These are phyloP conservation scores for Ammopiptanthus mongolicus DNA, from an alignment of 306 rosid species.

Conservation along the genomic window DNA sequence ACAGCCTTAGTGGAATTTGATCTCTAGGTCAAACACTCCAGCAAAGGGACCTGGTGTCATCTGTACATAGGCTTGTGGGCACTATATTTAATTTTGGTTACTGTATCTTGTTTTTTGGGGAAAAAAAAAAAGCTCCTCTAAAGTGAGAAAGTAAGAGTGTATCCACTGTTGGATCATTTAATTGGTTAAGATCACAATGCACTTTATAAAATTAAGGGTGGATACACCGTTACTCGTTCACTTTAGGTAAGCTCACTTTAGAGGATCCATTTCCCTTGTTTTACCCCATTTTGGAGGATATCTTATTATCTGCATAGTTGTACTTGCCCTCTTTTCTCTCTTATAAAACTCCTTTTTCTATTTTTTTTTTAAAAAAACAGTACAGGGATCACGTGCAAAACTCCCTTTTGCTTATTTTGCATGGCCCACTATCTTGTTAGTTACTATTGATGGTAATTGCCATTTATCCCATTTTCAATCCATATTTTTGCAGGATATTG, in stretches of 20 bases:
- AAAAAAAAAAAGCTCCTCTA: not conserved
- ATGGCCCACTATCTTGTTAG: not conserved
- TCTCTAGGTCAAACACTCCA: not conserved
- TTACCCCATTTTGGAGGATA: not conserved
- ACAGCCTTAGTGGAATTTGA: not conserved
- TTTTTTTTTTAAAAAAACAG: not conserved
- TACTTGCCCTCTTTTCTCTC: not conserved
- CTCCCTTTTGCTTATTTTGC: not conserved
- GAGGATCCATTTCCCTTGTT: not conserved
- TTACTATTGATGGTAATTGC: not conserved
- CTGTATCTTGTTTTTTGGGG: not conserved
- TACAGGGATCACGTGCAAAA: not conserved
- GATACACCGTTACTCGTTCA: not conserved
- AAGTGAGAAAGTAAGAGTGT: not conserved
- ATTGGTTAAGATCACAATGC: not conserved
- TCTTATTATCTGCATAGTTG: not conserved
- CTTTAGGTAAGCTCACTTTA: not conserved
- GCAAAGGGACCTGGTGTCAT: not conserved
- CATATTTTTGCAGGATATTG: constrained; percentile 67
- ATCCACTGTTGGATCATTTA: not conserved
- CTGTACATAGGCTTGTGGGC: not conserved
- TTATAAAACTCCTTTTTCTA: not conserved
- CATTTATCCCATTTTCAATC: constrained; percentile 16
- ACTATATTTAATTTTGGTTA: not conserved
- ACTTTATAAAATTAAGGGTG: not conserved